phyloP scores from a whole-genome alignment of 2,329 filamentous ascomycete genomes.

The Cladosporium sphaerospermum region DNA sequence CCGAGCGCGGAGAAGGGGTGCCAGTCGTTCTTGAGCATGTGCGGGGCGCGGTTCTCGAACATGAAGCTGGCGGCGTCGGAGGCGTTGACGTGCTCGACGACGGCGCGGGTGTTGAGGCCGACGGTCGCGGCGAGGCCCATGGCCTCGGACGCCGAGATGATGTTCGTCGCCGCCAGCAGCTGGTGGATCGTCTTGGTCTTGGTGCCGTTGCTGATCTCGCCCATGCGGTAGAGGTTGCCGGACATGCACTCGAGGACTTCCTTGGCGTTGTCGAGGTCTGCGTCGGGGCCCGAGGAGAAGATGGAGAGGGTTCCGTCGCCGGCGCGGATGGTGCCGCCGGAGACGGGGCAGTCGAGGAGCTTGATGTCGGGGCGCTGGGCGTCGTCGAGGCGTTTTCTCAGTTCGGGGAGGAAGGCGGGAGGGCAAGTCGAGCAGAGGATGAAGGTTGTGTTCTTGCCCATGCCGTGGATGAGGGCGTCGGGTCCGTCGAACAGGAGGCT shows the following conservation, averaged over 20 bases:
- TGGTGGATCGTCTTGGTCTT: conserved; percentile 56
- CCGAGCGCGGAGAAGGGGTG: conserved; percentile 39
- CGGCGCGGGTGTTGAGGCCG: conserved; percentile 45
- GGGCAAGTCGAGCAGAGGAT: conserved; percentile 67
- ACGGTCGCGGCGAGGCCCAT: conserved; percentile 51
- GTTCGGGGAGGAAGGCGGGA: conserved; percentile 56
- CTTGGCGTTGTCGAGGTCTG: conserved; percentile 49
- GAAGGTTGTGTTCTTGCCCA: conserved; percentile 55
- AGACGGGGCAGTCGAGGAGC: conserved; percentile 67
- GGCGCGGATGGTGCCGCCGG: conserved; percentile 62
- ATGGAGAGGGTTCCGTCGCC: conserved; percentile 69
- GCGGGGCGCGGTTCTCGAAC: conserved; percentile 51
- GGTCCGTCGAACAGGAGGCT: conserved; percentile 56
- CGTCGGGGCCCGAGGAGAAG: conserved; percentile 58
- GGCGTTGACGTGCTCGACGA: conserved; percentile 43
- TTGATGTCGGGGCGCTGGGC: conserved; percentile 55
- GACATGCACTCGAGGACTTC: conserved; percentile 60
- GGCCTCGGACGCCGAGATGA: conserved; percentile 50
- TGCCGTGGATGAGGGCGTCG: conserved; percentile 45
- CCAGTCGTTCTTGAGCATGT: conserved; percentile 48
- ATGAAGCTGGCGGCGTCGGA: conserved; percentile 45
- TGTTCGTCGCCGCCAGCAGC: conserved; percentile 53
- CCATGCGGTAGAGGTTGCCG: conserved; percentile 56
- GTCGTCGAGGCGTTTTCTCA: conserved; percentile 51
- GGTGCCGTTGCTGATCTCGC: conserved; percentile 47